Evolutionary conservation across 352 stramenopile genomes (phyloP).

Genomic region (Phytophthora sojae): DNA sequence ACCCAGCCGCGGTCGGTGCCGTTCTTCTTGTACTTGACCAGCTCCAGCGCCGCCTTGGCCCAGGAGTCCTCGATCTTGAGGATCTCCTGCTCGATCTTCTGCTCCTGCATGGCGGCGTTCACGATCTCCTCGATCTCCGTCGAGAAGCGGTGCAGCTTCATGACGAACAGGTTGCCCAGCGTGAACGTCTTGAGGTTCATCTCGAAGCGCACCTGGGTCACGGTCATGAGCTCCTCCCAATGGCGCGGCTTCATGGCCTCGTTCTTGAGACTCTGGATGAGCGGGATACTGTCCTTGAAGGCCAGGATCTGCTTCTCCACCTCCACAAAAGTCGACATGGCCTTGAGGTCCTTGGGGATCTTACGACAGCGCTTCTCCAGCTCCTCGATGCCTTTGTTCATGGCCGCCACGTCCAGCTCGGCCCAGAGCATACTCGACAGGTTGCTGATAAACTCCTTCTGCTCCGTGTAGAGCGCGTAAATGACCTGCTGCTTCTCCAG

Average conservation of each 20-base stretch:
- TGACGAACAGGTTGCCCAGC: conserved; percentile 92
- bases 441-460: conserved; percentile 94
- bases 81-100: conserved; percentile 95
- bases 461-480: conserved; percentile 93
- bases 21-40: conserved; percentile 95
- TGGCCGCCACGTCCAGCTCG: conserved; percentile 91
- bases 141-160: conserved; percentile 92
- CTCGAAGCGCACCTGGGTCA: conserved; percentile 93
- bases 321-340: conserved; percentile 91
- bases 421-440: conserved; percentile 93
- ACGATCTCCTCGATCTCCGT: conserved; percentile 94
- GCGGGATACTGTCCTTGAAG: conserved; percentile 95
- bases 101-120: conserved; percentile 93
- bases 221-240: conserved; percentile 91
- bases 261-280: conserved; percentile 96
- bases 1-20: conserved; percentile 86
- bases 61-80: conserved; percentile 93
- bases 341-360: conserved; percentile 91
- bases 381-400: conserved; percentile 94
- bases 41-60: conserved; percentile 88
- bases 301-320: conserved; percentile 92
- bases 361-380: conserved; percentile 94
- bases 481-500: conserved; percentile 92
- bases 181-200: conserved; percentile 95
- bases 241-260: conserved; percentile 93